Evolutionary conservation across 2,329 filamentous ascomycete species (phyloP).

Genomic region (Diaporthe humulicola): DNA sequence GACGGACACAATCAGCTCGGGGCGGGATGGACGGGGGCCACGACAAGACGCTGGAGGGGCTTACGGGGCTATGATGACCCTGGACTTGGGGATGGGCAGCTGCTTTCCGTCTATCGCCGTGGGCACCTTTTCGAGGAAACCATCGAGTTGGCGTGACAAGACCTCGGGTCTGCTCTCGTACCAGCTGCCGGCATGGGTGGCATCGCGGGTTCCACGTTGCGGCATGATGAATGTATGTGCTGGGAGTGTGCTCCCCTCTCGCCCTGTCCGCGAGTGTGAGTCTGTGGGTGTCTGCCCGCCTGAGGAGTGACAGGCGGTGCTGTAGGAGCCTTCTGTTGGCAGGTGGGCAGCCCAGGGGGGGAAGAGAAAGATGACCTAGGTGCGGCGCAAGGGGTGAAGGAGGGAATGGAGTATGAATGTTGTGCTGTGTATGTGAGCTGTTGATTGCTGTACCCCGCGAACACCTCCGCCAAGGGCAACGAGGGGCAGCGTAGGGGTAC

Average conservation of each 20-base stretch:
- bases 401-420: too few relatives aligned
- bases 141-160: conserved; percentile 79
- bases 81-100: conserved; percentile 80
- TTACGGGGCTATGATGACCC: conserved; percentile 94
- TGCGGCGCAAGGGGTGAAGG: neutral
- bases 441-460: too few relatives aligned
- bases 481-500: too few relatives aligned
- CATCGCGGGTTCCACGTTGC: conserved; percentile 57
- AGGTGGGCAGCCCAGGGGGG: neutral
- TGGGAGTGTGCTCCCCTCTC: neutral
- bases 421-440: too few relatives aligned
- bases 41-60: conserved; percentile 50
- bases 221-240: conserved; percentile 43
- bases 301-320: neutral
- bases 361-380: too few relatives aligned
- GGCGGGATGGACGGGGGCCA: neutral
- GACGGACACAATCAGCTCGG: conserved; percentile 21
- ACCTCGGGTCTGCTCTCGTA: conserved; percentile 74
- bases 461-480: too few relatives aligned
- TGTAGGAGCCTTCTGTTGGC: neutral
- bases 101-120: conserved; percentile 68
- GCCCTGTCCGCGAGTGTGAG: neutral
- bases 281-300: neutral
- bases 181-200: conserved; percentile 90
- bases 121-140: conserved; percentile 81